Conservation (phyloP, 352 stramenopile genomes). For the Globisporangium camurandrum region DNA sequence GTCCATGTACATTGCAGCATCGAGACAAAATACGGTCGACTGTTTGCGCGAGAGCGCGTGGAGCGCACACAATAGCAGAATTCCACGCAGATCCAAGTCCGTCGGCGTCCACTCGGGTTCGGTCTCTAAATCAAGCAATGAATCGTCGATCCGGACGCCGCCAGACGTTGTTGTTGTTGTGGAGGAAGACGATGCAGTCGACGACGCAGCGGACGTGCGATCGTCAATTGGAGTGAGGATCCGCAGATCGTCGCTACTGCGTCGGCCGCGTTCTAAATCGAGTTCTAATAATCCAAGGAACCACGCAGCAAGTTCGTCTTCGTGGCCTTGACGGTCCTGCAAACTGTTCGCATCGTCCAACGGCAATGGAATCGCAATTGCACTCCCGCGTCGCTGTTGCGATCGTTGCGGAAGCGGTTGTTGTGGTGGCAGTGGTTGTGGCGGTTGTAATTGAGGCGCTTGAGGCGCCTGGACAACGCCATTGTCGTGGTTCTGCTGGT, state of each 20-base stretch:
- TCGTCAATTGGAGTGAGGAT: background rate
- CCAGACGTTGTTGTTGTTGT: too few species aligned
- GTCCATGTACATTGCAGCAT: constrained; percentile 86
- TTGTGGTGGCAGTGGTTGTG: background rate
- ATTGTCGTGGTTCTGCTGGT: too few species aligned
- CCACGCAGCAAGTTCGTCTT: too few species aligned
- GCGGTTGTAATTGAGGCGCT: too few species aligned
- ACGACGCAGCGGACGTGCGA: constrained; percentile 1
- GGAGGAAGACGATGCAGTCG: background rate
- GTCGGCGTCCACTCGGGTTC: constrained; percentile 39
- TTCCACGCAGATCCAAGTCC: constrained; percentile 63
- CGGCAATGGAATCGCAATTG: constrained; percentile 50
- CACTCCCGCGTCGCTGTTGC: background rate
- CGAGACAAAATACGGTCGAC: constrained; percentile 67
- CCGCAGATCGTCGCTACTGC: constrained; percentile 9
- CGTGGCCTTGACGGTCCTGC: too few species aligned
- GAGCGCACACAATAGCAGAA: constrained; percentile 69
- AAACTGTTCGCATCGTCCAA: constrained; percentile 41
- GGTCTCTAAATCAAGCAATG: too few species aligned
- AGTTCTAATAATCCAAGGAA: constrained; percentile 62
- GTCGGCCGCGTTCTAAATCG: constrained; percentile 33
- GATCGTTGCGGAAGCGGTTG: background rate
- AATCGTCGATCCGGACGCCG: constrained; percentile 9
- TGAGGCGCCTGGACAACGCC: too few species aligned
- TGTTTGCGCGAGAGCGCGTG: constrained; percentile 68